A percentile compares a stretch with the other conserved stretches of the same genome.
These are phyloP conservation scores for Croton laevigatus DNA, from an alignment of 441 rosid genomes.

Conservation along the genomic window DNA sequence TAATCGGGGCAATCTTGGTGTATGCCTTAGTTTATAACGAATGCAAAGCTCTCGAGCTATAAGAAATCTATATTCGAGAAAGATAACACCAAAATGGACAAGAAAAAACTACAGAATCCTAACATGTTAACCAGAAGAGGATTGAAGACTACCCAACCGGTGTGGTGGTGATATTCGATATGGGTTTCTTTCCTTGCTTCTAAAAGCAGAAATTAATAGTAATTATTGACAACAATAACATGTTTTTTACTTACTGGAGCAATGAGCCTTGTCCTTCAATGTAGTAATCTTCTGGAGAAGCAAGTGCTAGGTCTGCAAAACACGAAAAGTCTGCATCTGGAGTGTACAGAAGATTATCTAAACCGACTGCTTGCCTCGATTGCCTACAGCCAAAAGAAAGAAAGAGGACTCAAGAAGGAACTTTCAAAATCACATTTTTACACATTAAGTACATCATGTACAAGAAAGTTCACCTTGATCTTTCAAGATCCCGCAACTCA, in stretches of 20 bases:
- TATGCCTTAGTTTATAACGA: background rate
- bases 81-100: background rate
- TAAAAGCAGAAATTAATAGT: constrained; percentile 6
- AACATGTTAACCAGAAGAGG: background rate
- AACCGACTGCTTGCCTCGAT: constrained; percentile 68
- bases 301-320: constrained; percentile 88
- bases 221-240: background rate
- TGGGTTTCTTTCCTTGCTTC: background rate
- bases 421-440: background rate
- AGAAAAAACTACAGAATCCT: background rate
- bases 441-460: background rate
- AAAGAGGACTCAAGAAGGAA: background rate
- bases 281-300: constrained; percentile 94
- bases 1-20: background rate
- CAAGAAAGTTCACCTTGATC: constrained; percentile 55
- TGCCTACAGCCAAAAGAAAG: constrained; percentile 49
- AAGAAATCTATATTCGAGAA: background rate
- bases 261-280: constrained; percentile 93
- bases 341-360: constrained; percentile 93
- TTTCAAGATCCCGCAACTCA: constrained; percentile 77
- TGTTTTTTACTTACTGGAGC: constrained; percentile 73
- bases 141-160: background rate
- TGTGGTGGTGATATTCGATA: background rate
- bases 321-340: constrained; percentile 99
- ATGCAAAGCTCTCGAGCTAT: background rate